Evolutionary conservation across 805 yeast species (phyloP).

Genomic region (Wickerhamomyces alni): DNA sequence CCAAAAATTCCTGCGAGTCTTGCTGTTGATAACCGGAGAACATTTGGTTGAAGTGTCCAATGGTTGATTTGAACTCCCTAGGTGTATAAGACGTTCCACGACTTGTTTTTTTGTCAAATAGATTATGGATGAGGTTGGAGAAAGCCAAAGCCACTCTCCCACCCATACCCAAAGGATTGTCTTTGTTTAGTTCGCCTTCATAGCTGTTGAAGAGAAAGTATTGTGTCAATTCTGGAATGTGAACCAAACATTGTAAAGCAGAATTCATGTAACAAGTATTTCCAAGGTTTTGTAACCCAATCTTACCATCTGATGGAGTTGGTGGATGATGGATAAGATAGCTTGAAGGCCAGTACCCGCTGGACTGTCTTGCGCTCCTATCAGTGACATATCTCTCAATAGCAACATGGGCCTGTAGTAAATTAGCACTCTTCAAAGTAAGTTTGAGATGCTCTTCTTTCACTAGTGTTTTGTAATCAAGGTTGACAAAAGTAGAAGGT

Average conservation of each 20-base stretch:
- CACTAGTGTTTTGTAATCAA: constrained; percentile 19
- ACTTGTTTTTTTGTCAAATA: constrained; percentile 34
- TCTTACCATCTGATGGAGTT: constrained; percentile 39
- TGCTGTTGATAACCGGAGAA: constrained; percentile 84
- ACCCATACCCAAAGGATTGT: constrained; percentile 79
- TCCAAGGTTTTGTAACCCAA: constrained; percentile 70
- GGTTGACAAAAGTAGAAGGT: constrained; percentile 24
- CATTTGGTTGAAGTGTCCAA: constrained; percentile 74
- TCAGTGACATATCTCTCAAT: constrained; percentile 26
- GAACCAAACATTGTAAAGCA: constrained; percentile 83
- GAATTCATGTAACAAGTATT: constrained; percentile 95
- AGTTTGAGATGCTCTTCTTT: constrained; percentile 14
- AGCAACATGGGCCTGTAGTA: constrained; percentile 24
- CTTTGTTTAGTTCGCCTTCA: constrained; percentile 59
- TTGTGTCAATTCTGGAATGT: constrained; percentile 74
- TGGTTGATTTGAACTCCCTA: constrained; percentile 65
- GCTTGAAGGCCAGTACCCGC: constrained; percentile 33
- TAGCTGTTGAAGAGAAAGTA: constrained; percentile 64
- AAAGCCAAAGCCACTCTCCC: constrained; percentile 80
- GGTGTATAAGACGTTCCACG: constrained; percentile 35
- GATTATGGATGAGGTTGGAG: constrained; percentile 56
- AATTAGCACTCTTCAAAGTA: constrained; percentile 17
- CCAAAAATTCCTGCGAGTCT: constrained; percentile 89
- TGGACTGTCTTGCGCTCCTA: constrained; percentile 6
- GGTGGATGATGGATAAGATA: constrained; percentile 26